Conservation (phyloP, 768 basidiomycete genomes). For the Pulveroboletus sp. region DNA sequence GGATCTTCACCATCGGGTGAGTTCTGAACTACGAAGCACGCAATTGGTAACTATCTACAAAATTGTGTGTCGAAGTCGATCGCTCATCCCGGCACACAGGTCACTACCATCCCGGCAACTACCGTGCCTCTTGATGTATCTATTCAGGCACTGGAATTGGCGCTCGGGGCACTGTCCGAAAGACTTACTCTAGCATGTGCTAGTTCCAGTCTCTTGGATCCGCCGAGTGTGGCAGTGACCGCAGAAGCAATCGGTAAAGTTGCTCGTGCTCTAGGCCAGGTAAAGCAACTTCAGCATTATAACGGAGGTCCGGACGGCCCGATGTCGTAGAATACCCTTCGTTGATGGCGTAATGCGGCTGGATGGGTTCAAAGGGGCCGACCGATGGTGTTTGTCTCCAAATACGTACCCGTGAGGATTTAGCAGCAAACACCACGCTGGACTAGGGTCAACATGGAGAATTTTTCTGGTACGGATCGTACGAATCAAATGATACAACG, state of each 20-base stretch:
- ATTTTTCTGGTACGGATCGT: too few species aligned
- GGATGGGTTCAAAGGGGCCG: too few species aligned
- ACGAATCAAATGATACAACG: too few species aligned
- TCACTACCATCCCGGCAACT: constrained; percentile 11
- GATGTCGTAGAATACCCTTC: constrained; percentile 4
- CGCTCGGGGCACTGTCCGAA: constrained; percentile 49
- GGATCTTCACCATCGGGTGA: constrained; percentile 13
- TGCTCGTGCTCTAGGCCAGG: constrained; percentile 54
- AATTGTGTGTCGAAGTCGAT: not conserved
- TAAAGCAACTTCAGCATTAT: constrained; percentile 53
- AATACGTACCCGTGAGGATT: not conserved
- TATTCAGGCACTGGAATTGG: constrained; percentile 46
- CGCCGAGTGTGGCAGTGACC: constrained; percentile 46
- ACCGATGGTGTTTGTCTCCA: not conserved
- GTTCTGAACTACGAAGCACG: constrained; percentile 15
- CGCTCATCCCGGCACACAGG: constrained; percentile 14
- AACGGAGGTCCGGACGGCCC: constrained; percentile 5
- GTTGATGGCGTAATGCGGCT: constrained; percentile 11
- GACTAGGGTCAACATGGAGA: too few species aligned
- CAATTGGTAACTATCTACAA: constrained; percentile 13
- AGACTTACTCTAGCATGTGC: constrained; percentile 46
- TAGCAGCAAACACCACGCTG: too few species aligned
- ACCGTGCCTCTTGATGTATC: constrained; percentile 28
- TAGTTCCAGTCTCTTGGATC: constrained; percentile 40
- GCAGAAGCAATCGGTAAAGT: constrained; percentile 72